Conservation (phyloP, 2,329 filamentous ascomycete genomes). For the Pestalotiopsis sp. region DNA sequence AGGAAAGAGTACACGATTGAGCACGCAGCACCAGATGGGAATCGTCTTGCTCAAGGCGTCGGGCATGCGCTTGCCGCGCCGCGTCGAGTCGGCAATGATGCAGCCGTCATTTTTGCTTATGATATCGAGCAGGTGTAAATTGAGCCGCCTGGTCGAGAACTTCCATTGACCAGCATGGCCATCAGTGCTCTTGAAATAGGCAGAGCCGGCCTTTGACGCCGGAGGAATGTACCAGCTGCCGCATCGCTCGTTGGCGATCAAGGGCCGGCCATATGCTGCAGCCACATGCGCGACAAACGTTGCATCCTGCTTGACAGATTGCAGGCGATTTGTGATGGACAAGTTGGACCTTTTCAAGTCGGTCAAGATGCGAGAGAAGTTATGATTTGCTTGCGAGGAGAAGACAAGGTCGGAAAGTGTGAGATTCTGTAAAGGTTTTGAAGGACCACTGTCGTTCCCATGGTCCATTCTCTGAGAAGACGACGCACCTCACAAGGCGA, state of each 20-base stretch:
- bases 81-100: constrained; percentile 90
- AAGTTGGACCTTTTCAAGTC: constrained; percentile 77
- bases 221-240: constrained; percentile 92
- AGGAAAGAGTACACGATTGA: constrained; percentile 81
- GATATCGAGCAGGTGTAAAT: constrained; percentile 76
- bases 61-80: constrained; percentile 91
- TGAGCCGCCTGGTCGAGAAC: constrained; percentile 83
- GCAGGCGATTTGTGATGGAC: constrained; percentile 78
- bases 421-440: background rate
- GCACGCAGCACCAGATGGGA: constrained; percentile 88
- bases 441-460: background rate
- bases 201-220: constrained; percentile 66
- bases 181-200: constrained; percentile 98
- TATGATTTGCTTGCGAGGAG: constrained; percentile 57
- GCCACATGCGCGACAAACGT: constrained; percentile 70
- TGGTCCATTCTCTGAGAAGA: background rate
- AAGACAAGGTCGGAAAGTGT: constrained; percentile 49
- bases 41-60: constrained; percentile 93
- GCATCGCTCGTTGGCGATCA: constrained; percentile 92
- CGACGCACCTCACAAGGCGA: too few species aligned
- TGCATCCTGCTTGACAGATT: constrained; percentile 77
- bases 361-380: constrained; percentile 70
- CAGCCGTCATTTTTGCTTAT: constrained; percentile 71
- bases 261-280: constrained; percentile 59
- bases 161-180: constrained; percentile 90